Evolutionary conservation across 495 filamentous ascomycete species (phyloP).

Genomic region (Daldinia vernicosa): DNA sequence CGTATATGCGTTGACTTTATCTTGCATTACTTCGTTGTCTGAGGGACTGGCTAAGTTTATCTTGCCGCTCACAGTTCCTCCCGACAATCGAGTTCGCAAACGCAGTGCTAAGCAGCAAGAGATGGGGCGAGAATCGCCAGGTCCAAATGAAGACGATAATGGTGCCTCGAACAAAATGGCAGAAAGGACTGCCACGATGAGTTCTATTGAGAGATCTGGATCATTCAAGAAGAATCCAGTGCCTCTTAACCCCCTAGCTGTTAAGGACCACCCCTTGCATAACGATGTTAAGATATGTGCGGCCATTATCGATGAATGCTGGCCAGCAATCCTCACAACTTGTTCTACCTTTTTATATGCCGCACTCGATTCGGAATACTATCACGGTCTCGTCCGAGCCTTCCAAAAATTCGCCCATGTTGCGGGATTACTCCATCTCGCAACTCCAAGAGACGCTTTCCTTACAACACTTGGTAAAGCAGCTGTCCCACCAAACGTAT

Average conservation of each 20-base stretch:
- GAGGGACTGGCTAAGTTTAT: constrained; percentile 94
- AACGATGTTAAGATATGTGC: constrained; percentile 77
- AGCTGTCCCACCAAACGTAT: constrained; percentile 80
- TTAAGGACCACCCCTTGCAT: constrained; percentile 75
- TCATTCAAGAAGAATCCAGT: constrained; percentile 68
- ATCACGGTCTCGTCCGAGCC: constrained; percentile 88
- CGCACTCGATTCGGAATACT: constrained; percentile 91
- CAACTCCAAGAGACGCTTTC: constrained; percentile 91
- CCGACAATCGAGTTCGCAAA: constrained; percentile 62
- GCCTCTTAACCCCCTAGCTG: constrained; percentile 79
- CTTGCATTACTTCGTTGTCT: constrained; percentile 86
- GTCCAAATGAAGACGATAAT: constrained; percentile 42
- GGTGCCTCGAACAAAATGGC: constrained; percentile 39
- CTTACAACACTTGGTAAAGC: constrained; percentile 92
- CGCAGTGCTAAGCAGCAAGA: constrained; percentile 54
- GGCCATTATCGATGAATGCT: constrained; percentile 86
- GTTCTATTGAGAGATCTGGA: constrained; percentile 53
- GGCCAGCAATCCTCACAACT: constrained; percentile 92
- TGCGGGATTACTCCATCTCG: constrained; percentile 82
- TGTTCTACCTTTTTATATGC: constrained; percentile 96
- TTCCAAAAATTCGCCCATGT: constrained; percentile 98
- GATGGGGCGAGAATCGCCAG: constrained; percentile 55
- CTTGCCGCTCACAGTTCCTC: constrained; percentile 83
- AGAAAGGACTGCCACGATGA: constrained; percentile 52
- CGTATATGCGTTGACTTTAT: constrained; percentile 86